Base-by-base conservation (phyloP, 805 yeast species). In the Wickerhamiella vanderwaltii region DNA sequence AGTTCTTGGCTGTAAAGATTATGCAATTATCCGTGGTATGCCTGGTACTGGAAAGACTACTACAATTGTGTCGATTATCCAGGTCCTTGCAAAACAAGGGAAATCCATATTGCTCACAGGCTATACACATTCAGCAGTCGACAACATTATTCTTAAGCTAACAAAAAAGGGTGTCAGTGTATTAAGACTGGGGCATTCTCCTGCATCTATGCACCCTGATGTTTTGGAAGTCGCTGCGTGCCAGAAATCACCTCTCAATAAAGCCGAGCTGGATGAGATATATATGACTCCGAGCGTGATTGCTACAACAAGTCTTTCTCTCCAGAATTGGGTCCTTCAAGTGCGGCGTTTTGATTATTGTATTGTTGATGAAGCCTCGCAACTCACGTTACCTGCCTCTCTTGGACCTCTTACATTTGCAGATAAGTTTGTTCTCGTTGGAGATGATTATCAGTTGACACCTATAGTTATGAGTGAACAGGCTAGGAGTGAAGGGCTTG, bases 21-120 rank as follows among this genome's bases (percentile, higher is more conserved):
- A 83, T 55, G 67, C 87, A 3, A 65, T 91, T 51, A 72, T 91
- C 15, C 62, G 88, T 46, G 98, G 98, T 0, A 91, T 91, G 98
- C 98, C 98, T 0, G 98, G 98, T 3, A 91, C 97, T 0, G 98
- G 95, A 7, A 85, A 85, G 54, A 85, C 95, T 1, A 85, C 97
- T 0, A 81, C 87, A 0, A 86, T 91, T 41, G 80, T 93, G 0
- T 76, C 78, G 35, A 53, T 91, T 13, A 78, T 87, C 32, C 67
- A 71, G 44, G 63, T 71, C 30, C 56, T 91, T 22, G 79, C 77
- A 3, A 60, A 62, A 1, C 67, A 69, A 35, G 75, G 73, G 1
- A 81, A 81, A 54, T 67, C 80, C 1, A 79, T 91, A 1, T 63
- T 91, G 18, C 60, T 91, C 36, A 74, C 95, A 0, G 81, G 95